These are phyloP conservation scores for Daldinia bambusicola DNA, from an alignment of 495 filamentous ascomycete genomes.

Conservation along the genomic window DNA sequence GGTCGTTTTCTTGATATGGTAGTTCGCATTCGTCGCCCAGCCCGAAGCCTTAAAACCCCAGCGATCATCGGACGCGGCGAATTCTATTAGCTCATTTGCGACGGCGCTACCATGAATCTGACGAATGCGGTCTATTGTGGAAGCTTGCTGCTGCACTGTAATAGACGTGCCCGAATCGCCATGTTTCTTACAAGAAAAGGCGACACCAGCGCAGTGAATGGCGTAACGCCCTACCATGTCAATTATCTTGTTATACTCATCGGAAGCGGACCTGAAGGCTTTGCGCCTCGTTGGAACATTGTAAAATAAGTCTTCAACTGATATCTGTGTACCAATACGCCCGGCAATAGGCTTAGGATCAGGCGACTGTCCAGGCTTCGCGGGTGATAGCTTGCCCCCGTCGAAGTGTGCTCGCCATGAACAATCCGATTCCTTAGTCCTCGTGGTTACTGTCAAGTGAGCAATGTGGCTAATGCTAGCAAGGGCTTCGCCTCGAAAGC, in stretches of 20 bases:
- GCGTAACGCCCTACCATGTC: conserved; percentile 95
- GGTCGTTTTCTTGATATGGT: conserved; percentile 89
- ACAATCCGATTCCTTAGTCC: conserved; percentile 86
- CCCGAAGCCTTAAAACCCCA: conserved; percentile 86
- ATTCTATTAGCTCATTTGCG: conserved; percentile 88
- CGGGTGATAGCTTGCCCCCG: conserved; percentile 81
- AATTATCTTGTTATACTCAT: conserved; percentile 98
- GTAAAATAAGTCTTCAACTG: conserved; percentile 97
- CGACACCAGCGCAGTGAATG: conserved; percentile 90
- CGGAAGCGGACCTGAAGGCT: conserved; percentile 90
- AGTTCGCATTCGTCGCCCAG: conserved; percentile 92
- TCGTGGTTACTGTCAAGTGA: conserved; percentile 93
- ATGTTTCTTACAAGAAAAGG: conserved; percentile 96
- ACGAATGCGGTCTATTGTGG: conserved; percentile 82
- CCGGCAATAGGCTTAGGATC: conserved; percentile 92
- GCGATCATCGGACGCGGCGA: conserved; percentile 75
- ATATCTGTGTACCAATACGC: conserved; percentile 94
- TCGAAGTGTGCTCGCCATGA: conserved; percentile 90
- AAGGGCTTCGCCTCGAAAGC: conserved; percentile 95
- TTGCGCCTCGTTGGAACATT: conserved; percentile 89
- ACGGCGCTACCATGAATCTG: conserved; percentile 88
- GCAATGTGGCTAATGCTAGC: conserved; percentile 99
- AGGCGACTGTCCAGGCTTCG: conserved; percentile 90
- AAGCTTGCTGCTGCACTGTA: conserved; percentile 76
- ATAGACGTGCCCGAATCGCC: conserved; percentile 86